These are phyloP conservation scores for Wilcoxina mikolae DNA, from an alignment of 495 filamentous ascomycete genomes.

Conservation along the genomic window DNA sequence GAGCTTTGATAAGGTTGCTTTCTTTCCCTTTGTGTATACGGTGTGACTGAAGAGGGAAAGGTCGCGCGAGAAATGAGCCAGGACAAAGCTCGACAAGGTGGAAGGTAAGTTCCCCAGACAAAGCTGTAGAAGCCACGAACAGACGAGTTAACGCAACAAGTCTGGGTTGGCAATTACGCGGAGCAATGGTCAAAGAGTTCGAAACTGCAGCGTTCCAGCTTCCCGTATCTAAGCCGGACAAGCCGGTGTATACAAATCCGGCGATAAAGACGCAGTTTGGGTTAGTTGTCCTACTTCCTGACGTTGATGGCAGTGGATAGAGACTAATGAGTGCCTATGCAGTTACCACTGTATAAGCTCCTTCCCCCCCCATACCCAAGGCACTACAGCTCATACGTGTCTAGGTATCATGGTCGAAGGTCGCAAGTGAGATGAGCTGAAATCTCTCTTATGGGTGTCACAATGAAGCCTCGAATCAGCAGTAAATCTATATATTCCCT, in stretches of 20 bases:
- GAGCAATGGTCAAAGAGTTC: constrained; percentile 23
- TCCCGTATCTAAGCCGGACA: constrained; percentile 22
- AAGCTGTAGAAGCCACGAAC: too few species aligned
- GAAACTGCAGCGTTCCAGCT: constrained; percentile 25
- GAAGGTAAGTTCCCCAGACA: too few species aligned
- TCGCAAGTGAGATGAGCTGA: too few species aligned
- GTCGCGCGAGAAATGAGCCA: constrained; percentile 22
- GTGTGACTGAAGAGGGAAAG: background rate
- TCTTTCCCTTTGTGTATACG: background rate
- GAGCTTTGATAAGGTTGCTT: constrained; percentile 20
- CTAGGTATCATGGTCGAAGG: constrained; percentile 24
- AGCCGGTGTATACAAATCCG: constrained; percentile 22
- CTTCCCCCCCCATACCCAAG: background rate
- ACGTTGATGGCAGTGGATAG: background rate
- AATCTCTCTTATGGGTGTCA: too few species aligned
- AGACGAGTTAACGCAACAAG: too few species aligned
- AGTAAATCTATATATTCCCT: too few species aligned
- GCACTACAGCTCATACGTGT: background rate
- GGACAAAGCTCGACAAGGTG: constrained; percentile 26
- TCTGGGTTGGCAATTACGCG: constrained; percentile 26
- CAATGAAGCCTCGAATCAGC: too few species aligned
- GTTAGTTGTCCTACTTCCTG: background rate
- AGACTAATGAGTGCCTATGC: constrained; percentile 16
- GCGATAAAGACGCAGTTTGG: constrained; percentile 25
- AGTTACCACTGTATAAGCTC: constrained; percentile 17